Evolutionary conservation across 345 rosid species (phyloP).

Genomic region (Moringa oleifera): DNA sequence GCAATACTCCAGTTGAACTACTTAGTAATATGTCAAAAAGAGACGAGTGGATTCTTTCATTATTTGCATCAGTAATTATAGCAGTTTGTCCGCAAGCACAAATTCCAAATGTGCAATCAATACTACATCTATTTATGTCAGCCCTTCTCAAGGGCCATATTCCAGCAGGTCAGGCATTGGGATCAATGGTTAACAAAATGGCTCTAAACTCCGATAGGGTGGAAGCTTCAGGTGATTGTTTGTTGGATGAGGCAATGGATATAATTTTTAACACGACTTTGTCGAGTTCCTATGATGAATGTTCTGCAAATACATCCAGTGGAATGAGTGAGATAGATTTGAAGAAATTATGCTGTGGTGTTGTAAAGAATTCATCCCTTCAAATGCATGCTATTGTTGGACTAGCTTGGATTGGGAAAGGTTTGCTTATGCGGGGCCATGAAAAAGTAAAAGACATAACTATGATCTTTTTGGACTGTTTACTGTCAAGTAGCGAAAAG

Average conservation of each 20-base stretch:
- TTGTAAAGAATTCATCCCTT: slow-evolving; percentile 29
- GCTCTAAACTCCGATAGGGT: slow-evolving; percentile 27
- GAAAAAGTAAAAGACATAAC: slow-evolving; percentile 62
- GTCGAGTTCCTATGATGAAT: slow-evolving; percentile 13
- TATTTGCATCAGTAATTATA: slow-evolving; percentile 69
- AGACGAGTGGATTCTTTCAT: slow-evolving; percentile 67
- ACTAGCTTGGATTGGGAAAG: slow-evolving; percentile 94
- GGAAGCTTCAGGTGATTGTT: slow-evolving; percentile 29
- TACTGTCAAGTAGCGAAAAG: slow-evolving; percentile 32
- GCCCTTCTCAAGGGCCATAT: slow-evolving; percentile 50
- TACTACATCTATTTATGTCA: slow-evolving; percentile 37
- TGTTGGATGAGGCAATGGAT: slow-evolving; percentile 67
- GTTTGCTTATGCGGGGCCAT: slow-evolving; percentile 85
- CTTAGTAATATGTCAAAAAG: slow-evolving; percentile 33
- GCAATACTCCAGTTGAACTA: slow-evolving; percentile 24
- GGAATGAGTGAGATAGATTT: slow-evolving; percentile 25
- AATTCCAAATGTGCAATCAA: slow-evolving; percentile 54
- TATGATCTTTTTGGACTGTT: slow-evolving; percentile 49
- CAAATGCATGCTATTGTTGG: slow-evolving; percentile 61
- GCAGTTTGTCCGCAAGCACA: slow-evolving; percentile 54
- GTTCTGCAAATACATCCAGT: slow-evolving; percentile 22
- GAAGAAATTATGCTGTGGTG: slow-evolving; percentile 33
- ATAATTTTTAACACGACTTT: slow-evolving; percentile 37
- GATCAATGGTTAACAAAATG: slow-evolving; percentile 82
- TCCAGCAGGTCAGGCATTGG: slow-evolving; percentile 78